Evolutionary conservation across 345 rosid genomes (phyloP), one percentile per base, ranked within the genome.

Genomic region (Euphorbia pulcherrima): DNA sequence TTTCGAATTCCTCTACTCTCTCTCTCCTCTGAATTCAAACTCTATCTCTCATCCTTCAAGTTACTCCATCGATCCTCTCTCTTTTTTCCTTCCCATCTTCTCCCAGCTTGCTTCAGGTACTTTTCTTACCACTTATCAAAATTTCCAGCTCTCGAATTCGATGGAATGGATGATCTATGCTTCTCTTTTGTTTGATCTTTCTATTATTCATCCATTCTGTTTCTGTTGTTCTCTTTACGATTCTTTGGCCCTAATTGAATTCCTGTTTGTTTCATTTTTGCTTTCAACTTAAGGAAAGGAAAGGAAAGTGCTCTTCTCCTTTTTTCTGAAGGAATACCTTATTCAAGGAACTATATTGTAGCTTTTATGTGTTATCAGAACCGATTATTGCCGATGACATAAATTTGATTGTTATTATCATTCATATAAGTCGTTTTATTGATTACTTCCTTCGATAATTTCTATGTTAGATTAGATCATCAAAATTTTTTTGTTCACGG

Each of bases 51-150:
- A 64, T 67, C 13, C 63, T 44, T 64, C 64, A 41, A 61, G 68
- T 61, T 10, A 18, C 1, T 59, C n/a, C 44, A 57, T 59, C 46
- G n/a, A 5, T 59, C 63, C 63, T 18, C 63, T 58, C 30, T 73
- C 72, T 60, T 39, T 40, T 60, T 54, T 27, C 69, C 63, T 70
- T 39, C 69, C 20, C 27, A 21, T 18, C 76, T 68, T 37, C 50
- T 64, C 71, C 68, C 73, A 53, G 70, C 67, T 62, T 60, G 67
- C 60, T 72, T 68, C n/a, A 70, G 73, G 75, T 73, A 66, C 68
- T 62, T 63, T 8, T 30, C 27, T 72, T 64, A 60, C 51, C 60
- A 35, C 33, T 39, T 33, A 24, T 57, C 61, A 40, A 44, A 24
- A 47, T 61, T 67, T 54, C 40, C 51, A 46, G 37, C 61, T 54